phyloP scores from a whole-genome alignment of 495 filamentous ascomycete genomes.

The Aspergillus wentii region DNA sequence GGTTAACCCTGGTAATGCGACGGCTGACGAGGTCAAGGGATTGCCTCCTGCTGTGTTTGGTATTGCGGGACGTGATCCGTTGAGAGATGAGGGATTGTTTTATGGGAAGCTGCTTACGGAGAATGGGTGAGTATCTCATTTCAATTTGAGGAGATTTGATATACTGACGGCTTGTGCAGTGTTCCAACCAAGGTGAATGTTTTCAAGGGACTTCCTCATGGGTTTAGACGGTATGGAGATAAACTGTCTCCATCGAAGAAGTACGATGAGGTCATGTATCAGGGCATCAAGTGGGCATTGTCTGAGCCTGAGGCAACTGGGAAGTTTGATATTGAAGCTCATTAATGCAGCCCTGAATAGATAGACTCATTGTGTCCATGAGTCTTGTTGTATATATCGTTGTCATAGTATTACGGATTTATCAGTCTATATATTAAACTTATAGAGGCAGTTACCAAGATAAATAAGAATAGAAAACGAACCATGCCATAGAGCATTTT shows the following conservation, averaged over 20 bases:
- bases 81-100: constrained; percentile 43
- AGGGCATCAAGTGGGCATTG: constrained; percentile 38
- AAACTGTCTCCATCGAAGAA: constrained; percentile 24
- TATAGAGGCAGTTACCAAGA: no score
- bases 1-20: constrained; percentile 37
- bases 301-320: constrained; percentile 17
- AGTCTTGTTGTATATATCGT: no score
- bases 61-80: constrained; percentile 40
- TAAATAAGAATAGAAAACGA: no score
- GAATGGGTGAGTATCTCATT: constrained; percentile 34
- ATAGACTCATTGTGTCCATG: no score
- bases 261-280: constrained; percentile 39
- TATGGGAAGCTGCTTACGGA: constrained; percentile 39
- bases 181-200: constrained; percentile 37
- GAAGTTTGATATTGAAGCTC: constrained; percentile 31
- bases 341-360: no score
- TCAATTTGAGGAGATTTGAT: not conserved
- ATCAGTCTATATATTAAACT: no score
- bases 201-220: constrained; percentile 44
- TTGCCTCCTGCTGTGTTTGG: constrained; percentile 41
- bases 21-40: constrained; percentile 30
- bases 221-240: constrained; percentile 33
- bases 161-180: constrained; percentile 11
- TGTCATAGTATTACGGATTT: no score
- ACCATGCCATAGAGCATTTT: no score